These are phyloP conservation scores for Aspergillus sp. DNA, from an alignment of 2,329 filamentous ascomycete genomes.

Conservation along the genomic window DNA sequence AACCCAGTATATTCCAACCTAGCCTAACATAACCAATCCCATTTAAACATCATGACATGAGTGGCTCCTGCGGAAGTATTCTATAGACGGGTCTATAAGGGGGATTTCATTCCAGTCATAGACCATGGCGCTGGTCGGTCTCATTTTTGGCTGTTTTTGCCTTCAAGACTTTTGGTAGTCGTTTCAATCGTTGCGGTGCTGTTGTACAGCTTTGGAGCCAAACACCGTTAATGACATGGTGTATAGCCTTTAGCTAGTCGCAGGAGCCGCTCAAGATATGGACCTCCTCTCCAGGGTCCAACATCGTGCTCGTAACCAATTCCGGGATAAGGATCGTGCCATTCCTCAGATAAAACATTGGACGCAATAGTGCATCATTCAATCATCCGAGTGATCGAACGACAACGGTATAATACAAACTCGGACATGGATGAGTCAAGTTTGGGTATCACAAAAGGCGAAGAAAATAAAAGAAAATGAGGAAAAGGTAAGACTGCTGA, in stretches of 20 bases:
- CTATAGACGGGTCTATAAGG: neutral
- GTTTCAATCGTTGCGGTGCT: too few species aligned
- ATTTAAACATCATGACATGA: too few species aligned
- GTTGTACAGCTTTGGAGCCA: too few species aligned
- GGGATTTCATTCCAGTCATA: neutral
- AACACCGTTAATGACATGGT: too few species aligned
- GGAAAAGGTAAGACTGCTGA: neutral
- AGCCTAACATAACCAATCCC: too few species aligned
- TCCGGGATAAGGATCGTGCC: neutral
- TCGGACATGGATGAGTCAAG: constrained; percentile 22
- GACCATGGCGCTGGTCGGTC: neutral
- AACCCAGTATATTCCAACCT: neutral
- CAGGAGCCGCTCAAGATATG: too few species aligned
- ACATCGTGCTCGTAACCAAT: neutral
- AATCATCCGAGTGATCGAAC: neutral
- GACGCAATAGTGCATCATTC: neutral
- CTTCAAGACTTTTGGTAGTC: too few species aligned
- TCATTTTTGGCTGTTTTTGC: too few species aligned
- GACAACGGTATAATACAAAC: constrained; percentile 20
- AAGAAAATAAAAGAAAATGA: constrained; percentile 8
- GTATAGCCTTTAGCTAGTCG: too few species aligned
- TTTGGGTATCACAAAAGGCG: constrained; percentile 24
- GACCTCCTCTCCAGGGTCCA: too few species aligned
- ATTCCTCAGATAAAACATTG: neutral
- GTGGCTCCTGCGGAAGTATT: too few species aligned